Percentiles rank a stretch among this genome's conserved stretches.
Evolutionary conservation across 2,329 filamentous ascomycete genomes (phyloP).

Genomic region (Scedosporium dehoogii): DNA sequence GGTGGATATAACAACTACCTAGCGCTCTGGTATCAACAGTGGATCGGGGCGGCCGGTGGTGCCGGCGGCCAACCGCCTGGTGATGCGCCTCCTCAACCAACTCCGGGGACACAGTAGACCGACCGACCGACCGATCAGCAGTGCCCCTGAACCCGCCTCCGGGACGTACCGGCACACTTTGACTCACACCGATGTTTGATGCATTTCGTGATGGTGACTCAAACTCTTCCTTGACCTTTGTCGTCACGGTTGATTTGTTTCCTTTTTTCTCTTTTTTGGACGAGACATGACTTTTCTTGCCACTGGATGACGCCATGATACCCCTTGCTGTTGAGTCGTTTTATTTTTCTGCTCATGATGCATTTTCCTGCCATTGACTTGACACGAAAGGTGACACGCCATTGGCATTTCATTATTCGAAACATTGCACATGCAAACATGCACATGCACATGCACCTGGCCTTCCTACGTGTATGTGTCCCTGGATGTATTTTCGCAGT

Average conservation of each 20-base stretch:
- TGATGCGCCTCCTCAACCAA: not conserved
- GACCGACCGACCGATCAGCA: no score
- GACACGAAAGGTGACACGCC: not conserved
- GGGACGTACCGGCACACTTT: not conserved
- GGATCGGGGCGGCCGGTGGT: constrained; percentile 32
- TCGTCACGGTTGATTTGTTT: not conserved
- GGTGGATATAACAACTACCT: constrained; percentile 76
- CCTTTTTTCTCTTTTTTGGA: not conserved
- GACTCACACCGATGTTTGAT: not conserved
- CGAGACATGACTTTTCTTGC: not conserved
- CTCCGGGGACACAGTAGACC: not conserved
- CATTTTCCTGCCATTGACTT: not conserved
- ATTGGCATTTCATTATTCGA: not conserved
- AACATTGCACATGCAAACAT: not conserved
- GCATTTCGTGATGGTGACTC: not conserved
- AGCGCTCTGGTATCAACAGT: constrained; percentile 69
- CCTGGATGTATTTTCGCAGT: not conserved
- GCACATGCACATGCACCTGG: not conserved
- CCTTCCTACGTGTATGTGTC: not conserved
- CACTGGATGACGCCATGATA: not conserved
- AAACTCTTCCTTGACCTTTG: not conserved
- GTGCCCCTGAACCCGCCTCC: not conserved
- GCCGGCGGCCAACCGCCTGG: constrained; percentile 22
- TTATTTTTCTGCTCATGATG: not conserved
- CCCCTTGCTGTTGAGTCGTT: not conserved